Evolutionary conservation across 371 early-diverging fungal genomes (phyloP), one percentile per base, ranked within the genome.

Genomic region (Mortierella sp.): DNA sequence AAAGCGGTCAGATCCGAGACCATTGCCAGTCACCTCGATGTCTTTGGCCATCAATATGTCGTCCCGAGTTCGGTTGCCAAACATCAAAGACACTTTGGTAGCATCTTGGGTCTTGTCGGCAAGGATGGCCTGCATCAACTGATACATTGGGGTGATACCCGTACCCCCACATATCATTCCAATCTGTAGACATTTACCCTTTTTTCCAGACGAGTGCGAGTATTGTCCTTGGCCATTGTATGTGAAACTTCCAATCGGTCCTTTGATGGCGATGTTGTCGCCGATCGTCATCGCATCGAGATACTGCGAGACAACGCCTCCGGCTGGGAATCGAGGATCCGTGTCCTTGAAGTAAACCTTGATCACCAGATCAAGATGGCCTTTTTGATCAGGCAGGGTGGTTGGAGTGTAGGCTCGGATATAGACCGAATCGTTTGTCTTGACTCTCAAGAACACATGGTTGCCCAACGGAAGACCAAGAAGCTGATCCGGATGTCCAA

Each of bases 331-430:
- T 49, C 59, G 64, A 34, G 70, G 61, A 37, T 49, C 56, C 41
- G 46, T 72, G 41, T 41, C 78, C n/a, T n/a, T n/a, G n/a, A n/a
- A n/a, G 57, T 92, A 92, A 25, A 82, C 52, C 78, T 91, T 91
- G 63, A 92, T 80, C 19, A 92, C 60, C 52, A 92, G 67, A 41
- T 89, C 90, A 55, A 92, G 67, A 44, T 60, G 73, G 12, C 79
- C 82, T 25, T 60, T 41, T 46, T 79, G 29, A 60, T 74, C 51
- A 58, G 69, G 44, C 65, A 73, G 34, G 72, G 71, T 52, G 65
- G 83, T 67, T 14, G 80, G 76, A 6, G 92, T 92, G 57, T 92
- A 92, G 1, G 91, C 86, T 37, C 92, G 81, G 49, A 86, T 79
- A 44, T 80, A 68, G 51, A 48, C 47, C 60, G 81, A 85, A 57